Evolutionary conservation across 2,329 filamentous ascomycete genomes (phyloP).

Genomic region (Bipolaris gigantea): DNA sequence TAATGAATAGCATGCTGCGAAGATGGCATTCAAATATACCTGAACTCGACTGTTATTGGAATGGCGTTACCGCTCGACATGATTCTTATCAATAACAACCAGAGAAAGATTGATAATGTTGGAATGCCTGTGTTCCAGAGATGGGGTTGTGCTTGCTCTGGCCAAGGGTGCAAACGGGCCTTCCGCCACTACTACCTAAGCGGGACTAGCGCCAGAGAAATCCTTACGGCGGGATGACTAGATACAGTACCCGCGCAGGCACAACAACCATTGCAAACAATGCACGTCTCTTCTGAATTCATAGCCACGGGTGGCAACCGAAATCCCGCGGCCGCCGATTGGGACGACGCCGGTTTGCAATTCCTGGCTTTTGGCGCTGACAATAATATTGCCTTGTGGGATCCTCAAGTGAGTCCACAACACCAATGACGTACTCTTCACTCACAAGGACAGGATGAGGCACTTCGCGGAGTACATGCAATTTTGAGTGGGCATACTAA

Average conservation of each 20-base stretch:
- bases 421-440: neutral
- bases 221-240: conserved; percentile 29
- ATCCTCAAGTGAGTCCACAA: conserved; percentile 65
- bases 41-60: conserved; percentile 73
- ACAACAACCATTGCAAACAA: conserved; percentile 24
- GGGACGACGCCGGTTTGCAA: conserved; percentile 66
- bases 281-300: conserved; percentile 49
- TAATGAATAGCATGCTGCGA: conserved; percentile 1
- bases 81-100: conserved; percentile 16
- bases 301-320: conserved; percentile 85
- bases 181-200: conserved; percentile 18
- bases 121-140: neutral
- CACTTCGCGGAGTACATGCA: conserved; percentile 61
- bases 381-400: conserved; percentile 86
- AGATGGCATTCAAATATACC: conserved; percentile 51
- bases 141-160: conserved; percentile 10
- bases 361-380: conserved; percentile 87
- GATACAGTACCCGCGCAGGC: conserved; percentile 16
- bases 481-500: conserved; percentile 77
- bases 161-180: neutral
- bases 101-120: neutral
- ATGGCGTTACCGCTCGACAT: conserved; percentile 46
- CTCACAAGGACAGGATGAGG: conserved; percentile 45
- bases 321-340: conserved; percentile 87
- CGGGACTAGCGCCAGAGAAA: conserved; percentile 39